A percentile compares a stretch with the other conserved stretches of the same genome.
Evolutionary conservation across 192 early-diverging fungal genomes (phyloP).

Genomic region (Rhizoclosmatium sp.): DNA sequence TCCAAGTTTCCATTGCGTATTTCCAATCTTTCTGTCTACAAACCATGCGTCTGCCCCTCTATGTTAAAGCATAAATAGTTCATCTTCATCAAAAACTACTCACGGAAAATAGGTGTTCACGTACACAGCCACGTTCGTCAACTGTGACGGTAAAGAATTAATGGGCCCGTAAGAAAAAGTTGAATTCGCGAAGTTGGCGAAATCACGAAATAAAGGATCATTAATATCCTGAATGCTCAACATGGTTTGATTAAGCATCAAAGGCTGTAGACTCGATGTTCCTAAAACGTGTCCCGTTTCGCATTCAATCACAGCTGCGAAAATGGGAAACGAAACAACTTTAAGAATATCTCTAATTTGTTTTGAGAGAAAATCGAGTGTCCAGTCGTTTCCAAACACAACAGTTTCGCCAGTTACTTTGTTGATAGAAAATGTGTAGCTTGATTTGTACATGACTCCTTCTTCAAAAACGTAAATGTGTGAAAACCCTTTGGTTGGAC

Average conservation of each 20-base stretch:
- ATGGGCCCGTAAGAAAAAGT: background rate
- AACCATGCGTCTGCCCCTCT: too few relatives aligned
- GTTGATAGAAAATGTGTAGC: background rate
- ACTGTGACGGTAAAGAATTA: too few relatives aligned
- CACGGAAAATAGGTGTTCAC: background rate
- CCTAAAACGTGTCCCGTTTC: background rate
- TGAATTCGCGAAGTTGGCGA: background rate
- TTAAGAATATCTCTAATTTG: background rate
- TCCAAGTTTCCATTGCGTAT: background rate
- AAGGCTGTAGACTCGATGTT: background rate
- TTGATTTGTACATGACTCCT: background rate
- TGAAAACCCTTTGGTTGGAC: background rate
- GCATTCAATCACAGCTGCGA: background rate
- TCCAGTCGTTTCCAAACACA: conserved; percentile 16
- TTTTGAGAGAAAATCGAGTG: background rate
- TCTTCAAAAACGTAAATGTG: background rate
- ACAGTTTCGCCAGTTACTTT: background rate
- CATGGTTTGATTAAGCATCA: background rate
- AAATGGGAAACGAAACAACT: background rate
- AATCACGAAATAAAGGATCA: background rate
- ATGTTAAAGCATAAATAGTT: too few relatives aligned
- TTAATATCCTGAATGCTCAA: background rate
- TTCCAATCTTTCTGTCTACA: background rate
- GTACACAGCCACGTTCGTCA: too few relatives aligned
- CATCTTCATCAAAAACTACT: too few relatives aligned